Base-by-base conservation (phyloP, 768 basidiomycete species). In the Termitomyces sp. region DNA sequence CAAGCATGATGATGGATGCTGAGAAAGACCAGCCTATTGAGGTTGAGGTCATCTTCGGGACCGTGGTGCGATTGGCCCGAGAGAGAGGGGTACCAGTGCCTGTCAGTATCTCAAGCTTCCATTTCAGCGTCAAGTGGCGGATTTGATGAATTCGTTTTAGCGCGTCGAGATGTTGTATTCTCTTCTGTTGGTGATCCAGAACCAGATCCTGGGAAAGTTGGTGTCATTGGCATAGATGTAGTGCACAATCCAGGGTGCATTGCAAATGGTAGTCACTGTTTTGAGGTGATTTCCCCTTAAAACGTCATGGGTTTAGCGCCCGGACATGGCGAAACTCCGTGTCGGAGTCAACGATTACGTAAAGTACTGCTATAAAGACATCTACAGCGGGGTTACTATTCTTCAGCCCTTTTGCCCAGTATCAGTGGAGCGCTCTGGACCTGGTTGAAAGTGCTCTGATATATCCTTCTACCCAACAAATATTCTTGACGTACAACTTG, bases 41-140 rank as follows among this genome's bases (percentile, higher is more conserved):
- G 69, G 80, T 88, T 1, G 86, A 88, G 65, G 83, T 79, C 12
- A 83, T 88, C 41, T 57, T 87, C 4, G 86, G 87, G 0, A 80
- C 85, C 58, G 78, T 86, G 2, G 80, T 86, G 21, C 68, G 81
- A 42, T 71, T 83, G 71, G 85, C 80, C 0, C 74, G 69, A 61
- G 70, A 74, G 47, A 63, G 66, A 23, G 70, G 72, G 9, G 75
- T 85, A 4, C 66, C 73, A 12, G 66, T 83, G 35, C 84, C 84
- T 31, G 84, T 85, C 62, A 70, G 80, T 68, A n/a, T 19, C 19
- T n/a, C 52, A 40, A 43, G n/a, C 35, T 32, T 35, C 40, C 40
- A 32, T 12, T 16, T 45, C 32, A 47, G 45, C 46, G 19, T 14
- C n/a, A 38, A 21, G n/a, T n/a, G n/a, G 19, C 27, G 32, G 14